Base-by-base conservation (phyloP, 176 grass and related monocot genomes). In the Poa pratensis region DNA sequence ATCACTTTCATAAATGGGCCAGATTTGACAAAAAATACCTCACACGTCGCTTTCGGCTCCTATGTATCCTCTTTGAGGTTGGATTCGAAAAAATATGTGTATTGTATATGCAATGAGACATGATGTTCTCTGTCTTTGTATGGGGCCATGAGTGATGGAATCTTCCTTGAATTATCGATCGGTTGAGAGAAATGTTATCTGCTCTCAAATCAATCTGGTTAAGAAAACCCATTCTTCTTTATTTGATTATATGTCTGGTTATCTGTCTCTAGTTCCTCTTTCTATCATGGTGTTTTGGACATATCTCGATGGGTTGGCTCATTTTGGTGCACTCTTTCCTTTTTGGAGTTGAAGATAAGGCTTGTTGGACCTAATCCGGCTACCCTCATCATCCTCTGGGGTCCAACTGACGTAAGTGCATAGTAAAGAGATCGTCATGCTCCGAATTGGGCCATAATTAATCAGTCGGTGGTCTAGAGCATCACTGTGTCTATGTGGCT, bases 161-260 rank as follows among this genome's bases (percentile, higher is more conserved):
- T 39, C 66, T 55, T 4, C 4, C 43, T 22, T 79, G 64, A 45
- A 83, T 88, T 90, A 77, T 87, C 83, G 81, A n/a, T n/a, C n/a
- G n/a, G 18, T 46, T 69, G 48, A 6, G 39, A 1, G 50, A 80
- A 80, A 89, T 35, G 58, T 85, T 89, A 80, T 84, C 82, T 19
- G 17, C 61, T 49, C 6, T 86, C 63, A 64, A 19, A 63, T 86
- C 73, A 17, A 23, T 73, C 54, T 28, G 26, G 55, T 18, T 63
- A 23, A 75, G n/a, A n/a, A n/a, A n/a, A n/a, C 9, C 1, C 24
- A 30, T 75, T 71, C 24, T 0, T 30, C 46, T 49, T 73, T 73
- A 49, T 73, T 73, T 73, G 43, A 43, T 73, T 24, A 49, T 49
- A 43, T 18, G 23, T 73, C n/a, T n/a, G 69, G 69, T 73, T 17